These are phyloP conservation scores for Balamuthia mandrillaris DNA, from an alignment of 208 protist species.

Conservation along the genomic window DNA sequence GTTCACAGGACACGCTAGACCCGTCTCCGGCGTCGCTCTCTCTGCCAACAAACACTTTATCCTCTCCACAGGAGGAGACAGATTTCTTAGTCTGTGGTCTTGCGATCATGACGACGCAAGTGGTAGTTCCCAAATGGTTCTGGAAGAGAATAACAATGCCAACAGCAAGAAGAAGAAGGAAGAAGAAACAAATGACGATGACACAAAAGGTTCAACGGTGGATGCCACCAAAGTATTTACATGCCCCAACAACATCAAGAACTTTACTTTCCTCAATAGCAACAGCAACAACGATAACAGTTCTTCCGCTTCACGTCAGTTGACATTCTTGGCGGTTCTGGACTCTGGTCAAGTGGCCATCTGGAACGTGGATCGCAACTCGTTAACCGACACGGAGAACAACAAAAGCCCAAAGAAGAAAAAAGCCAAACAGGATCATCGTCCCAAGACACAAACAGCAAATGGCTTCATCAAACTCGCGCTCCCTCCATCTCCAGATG, in stretches of 20 bases:
- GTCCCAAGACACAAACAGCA: no score
- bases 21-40: background rate
- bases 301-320: no score
- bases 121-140: background rate
- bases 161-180: background rate
- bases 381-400: background rate
- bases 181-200: background rate
- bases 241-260: background rate
- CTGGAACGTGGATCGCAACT: background rate
- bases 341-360: background rate
- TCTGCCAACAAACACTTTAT: background rate
- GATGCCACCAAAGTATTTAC: background rate
- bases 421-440: no score
- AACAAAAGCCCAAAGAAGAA: background rate
- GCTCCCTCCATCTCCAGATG: no score
- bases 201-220: background rate
- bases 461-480: no score
- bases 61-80: background rate
- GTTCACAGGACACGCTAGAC: slow-evolving; percentile 5
- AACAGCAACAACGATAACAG: background rate
- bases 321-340: background rate
- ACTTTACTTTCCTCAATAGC: background rate
- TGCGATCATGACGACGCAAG: background rate
- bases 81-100: slow-evolving; percentile 2
- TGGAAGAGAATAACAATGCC: no score